Conservation (phyloP, 345 rosid species). For the Eucalyptus polyanthemos region DNA sequence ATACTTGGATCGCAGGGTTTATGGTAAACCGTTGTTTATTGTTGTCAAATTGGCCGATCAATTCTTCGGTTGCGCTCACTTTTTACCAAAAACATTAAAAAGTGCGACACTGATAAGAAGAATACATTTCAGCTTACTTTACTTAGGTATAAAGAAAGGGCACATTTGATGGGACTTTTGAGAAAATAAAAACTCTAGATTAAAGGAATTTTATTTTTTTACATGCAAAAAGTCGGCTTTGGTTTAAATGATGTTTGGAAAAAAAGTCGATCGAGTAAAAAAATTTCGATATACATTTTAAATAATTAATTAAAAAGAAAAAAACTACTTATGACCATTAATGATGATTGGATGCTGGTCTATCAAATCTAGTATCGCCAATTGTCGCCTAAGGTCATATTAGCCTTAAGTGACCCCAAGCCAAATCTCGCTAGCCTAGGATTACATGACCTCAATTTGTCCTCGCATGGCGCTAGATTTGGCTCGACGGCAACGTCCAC, state of each 20-base stretch:
- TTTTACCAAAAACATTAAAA: neutral
- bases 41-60: neutral
- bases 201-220: no score
- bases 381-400: fast-evolving
- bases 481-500: fast-evolving
- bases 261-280: neutral
- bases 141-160: neutral
- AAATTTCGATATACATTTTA: neutral
- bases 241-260: neutral
- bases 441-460: fast-evolving
- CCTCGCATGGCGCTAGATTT: neutral
- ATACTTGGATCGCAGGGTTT: neutral
- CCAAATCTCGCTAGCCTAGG: neutral
- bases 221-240: neutral
- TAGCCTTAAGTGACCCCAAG: neutral
- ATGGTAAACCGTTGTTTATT: neutral
- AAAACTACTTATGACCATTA: neutral
- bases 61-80: neutral
- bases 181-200: no score
- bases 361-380: fast-evolving
- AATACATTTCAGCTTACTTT: neutral
- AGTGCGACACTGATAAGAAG: neutral
- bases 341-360: no score
- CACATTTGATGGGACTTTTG: no score
- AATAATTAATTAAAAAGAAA: neutral